These are phyloP conservation scores for Citrullus amarus DNA, from an alignment of 306 rosid species.

Conservation along the genomic window DNA sequence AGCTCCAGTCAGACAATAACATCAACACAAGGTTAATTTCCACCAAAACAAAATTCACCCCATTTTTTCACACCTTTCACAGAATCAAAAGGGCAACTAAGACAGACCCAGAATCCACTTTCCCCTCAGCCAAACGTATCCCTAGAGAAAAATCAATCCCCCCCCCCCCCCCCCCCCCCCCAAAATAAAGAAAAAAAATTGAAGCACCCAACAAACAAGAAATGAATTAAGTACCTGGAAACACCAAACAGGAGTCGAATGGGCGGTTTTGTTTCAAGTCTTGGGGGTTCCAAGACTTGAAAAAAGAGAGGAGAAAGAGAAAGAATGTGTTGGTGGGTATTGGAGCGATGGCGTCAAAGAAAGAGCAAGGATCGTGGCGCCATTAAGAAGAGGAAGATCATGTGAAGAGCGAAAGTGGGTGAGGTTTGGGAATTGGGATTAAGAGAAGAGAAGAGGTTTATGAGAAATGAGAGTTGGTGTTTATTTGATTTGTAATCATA, in stretches of 20 bases:
- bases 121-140: background rate
- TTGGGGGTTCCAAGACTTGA: constrained; percentile 1
- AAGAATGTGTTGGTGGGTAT: background rate
- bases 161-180: background rate
- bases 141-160: background rate
- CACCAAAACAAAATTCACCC: background rate
- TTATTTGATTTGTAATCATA: background rate
- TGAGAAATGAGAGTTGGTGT: background rate
- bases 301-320: background rate
- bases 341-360: background rate
- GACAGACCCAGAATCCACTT: background rate
- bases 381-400: background rate
- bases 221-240: constrained; percentile 1
- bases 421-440: background rate
- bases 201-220: background rate
- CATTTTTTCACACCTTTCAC: background rate
- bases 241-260: background rate
- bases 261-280: background rate
- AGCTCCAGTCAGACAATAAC: background rate
- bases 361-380: background rate
- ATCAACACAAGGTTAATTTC: background rate
- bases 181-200: background rate
- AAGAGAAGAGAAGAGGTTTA: background rate
- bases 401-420: background rate
- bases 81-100: background rate